Conservation (phyloP, 1,284 basidiomycete genomes). For the Pisolithus thermaeus region DNA sequence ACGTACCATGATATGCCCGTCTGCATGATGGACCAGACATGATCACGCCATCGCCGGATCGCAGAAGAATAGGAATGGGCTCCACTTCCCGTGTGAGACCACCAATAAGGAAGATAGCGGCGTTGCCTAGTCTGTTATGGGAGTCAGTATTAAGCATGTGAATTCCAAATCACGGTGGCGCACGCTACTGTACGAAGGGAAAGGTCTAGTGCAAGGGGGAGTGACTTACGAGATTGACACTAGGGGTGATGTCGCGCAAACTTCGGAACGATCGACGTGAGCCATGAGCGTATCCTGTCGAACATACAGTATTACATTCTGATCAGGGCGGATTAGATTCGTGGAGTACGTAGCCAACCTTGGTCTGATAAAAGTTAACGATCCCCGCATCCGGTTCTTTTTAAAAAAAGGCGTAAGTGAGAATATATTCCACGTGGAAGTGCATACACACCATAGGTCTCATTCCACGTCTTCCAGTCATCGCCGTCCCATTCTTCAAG, state of each 20-base stretch:
- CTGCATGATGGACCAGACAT: constrained; percentile 85
- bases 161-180: not conserved
- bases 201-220: not conserved
- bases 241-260: constrained; percentile 79
- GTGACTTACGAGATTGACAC: constrained; percentile 80
- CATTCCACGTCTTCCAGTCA: constrained; percentile 66
- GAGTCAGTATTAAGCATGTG: not conserved
- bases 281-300: constrained; percentile 83
- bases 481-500: constrained; percentile 41
- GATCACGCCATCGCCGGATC: constrained; percentile 86
- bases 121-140: constrained; percentile 67
- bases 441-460: constrained; percentile 59
- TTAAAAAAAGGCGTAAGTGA: constrained; percentile 2
- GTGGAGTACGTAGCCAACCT: constrained; percentile 31
- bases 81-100: constrained; percentile 66
- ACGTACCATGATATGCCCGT: constrained; percentile 77
- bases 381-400: constrained; percentile 89
- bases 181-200: not conserved
- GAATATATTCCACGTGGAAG: not conserved
- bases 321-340: not conserved
- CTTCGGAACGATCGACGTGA: constrained; percentile 88
- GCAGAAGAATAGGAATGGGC: constrained; percentile 76
- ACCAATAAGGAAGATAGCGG: constrained; percentile 86
- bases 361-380: constrained; percentile 86
- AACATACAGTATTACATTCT: not conserved